phyloP scores from a whole-genome alignment of 148 eudicot species.

The Chenopodium formosanum region DNA sequence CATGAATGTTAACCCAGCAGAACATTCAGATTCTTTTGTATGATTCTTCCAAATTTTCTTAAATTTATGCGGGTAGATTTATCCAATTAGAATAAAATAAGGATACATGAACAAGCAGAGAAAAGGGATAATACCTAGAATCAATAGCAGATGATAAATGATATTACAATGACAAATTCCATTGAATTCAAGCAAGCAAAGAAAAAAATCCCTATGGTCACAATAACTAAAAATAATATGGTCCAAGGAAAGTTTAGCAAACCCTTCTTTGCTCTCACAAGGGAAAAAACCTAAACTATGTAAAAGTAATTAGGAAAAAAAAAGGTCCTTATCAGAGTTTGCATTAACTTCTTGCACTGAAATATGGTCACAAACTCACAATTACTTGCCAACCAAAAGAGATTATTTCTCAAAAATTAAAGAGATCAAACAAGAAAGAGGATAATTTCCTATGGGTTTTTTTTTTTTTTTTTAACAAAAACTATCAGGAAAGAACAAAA shows the following conservation, averaged over 20 bases:
- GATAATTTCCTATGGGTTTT: neutral
- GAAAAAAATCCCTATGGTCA: neutral
- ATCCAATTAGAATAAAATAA: neutral
- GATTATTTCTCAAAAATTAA: neutral
- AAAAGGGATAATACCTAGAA: neutral
- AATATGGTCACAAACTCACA: too few relatives aligned
- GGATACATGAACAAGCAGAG: neutral
- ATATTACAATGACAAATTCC: neutral
- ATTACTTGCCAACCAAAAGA: neutral
- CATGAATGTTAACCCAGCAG: constrained; percentile 25
- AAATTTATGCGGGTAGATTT: neutral
- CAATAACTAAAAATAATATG: too few relatives aligned
- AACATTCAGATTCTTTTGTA: neutral
- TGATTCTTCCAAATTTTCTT: neutral
- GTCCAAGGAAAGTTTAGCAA: neutral
- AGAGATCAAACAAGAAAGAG: neutral
- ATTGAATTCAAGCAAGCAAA: neutral
- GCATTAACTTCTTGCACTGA: neutral
- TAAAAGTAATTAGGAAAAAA: neutral
- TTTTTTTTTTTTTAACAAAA: neutral
- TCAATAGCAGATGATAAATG: neutral
- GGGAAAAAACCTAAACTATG: neutral
- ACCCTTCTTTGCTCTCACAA: neutral
- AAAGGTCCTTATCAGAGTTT: too few relatives aligned
- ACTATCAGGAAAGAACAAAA: neutral